Base-by-base conservation (phyloP, 306 rosid species). In the Begonia peltatifolia region DNA sequence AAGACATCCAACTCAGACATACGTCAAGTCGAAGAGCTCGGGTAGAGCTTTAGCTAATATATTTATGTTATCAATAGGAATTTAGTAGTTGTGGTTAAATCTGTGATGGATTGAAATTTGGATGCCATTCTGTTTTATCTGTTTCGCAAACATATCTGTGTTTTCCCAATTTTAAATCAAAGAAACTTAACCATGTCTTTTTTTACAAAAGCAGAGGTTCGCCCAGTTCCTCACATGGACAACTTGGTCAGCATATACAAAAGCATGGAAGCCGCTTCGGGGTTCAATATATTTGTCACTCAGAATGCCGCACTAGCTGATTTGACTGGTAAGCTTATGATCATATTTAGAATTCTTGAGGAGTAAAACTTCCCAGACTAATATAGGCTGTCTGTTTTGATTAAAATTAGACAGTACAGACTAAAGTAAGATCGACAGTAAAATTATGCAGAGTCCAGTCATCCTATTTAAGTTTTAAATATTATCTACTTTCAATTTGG, bases 191-290 rank as follows among this genome's bases (percentile, higher is more conserved):
- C 9, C 41, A 18, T 11, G 38, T 16, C 13, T 42, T 23, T n/a
- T 20, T 16, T 14, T 50, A 42, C 58, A 10, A 9, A 9, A 53
- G 56, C 54, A 87, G 99, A 86, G 87, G 65, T 90, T 75, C 88
- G 94, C 1, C 86, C 93, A 50, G 92, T 82, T 69, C 95, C 86
- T 50, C 95, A 86, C 57, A 86, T 86, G 81, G 94, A 86, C 60
- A 90, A 58, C 59, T 71, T 90, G 78, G 99, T 90, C n/a, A 60
- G 67, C 52, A 79, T 90, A 63, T 90, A 90, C 82, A 86, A 69
- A 61, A 90, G 63, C 71, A 90, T 90, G 99, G 99, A 86, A 72
- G 62, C 60, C 47, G 83, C 84, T 69, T 79, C 94, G 0, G 99
- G 96, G 60, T 36, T 77, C 13, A 81, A 57, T 42, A 63, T 86